Evolutionary conservation across 2,329 filamentous ascomycete species (phyloP).

Genomic region (Colletotrichum tropicale): DNA sequence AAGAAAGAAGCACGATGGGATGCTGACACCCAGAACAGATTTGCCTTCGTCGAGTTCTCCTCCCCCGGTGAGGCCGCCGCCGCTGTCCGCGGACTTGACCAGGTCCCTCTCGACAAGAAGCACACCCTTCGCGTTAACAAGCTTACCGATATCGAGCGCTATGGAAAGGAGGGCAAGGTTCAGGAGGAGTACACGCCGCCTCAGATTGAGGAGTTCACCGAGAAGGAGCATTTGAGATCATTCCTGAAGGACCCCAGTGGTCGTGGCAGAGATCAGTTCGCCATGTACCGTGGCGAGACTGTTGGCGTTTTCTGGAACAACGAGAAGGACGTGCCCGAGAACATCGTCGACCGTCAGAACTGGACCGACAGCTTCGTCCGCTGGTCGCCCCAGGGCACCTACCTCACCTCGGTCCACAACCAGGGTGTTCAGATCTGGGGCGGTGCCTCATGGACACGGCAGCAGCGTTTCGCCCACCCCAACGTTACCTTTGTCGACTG

Average conservation of each 20-base stretch:
- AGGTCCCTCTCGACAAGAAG: conserved; percentile 91
- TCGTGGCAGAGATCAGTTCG: conserved; percentile 92
- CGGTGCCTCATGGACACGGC: conserved; percentile 84
- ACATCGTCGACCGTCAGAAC: conserved; percentile 87
- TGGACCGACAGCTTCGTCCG: conserved; percentile 99
- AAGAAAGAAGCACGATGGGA: neutral
- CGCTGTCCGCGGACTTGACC: conserved; percentile 87
- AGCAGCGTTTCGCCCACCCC: conserved; percentile 93
- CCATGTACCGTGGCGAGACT: conserved; percentile 89
- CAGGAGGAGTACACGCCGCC: conserved; percentile 90
- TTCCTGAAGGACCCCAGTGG: conserved; percentile 83
- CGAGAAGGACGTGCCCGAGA: conserved; percentile 88
- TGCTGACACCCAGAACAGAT: conserved; percentile 56
- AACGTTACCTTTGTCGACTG: conserved; percentile 96
- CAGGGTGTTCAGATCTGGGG: conserved; percentile 99
- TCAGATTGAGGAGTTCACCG: conserved; percentile 80
- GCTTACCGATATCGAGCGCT: conserved; percentile 96
- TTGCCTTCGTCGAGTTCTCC: conserved; percentile 96
- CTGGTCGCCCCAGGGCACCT: conserved; percentile 96
- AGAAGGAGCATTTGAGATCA: conserved; percentile 93
- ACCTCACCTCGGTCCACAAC: conserved; percentile 90
- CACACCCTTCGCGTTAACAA: conserved; percentile 97
- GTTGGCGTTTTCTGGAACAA: conserved; percentile 99
- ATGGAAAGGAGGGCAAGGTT: conserved; percentile 89
- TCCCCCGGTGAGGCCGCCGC: conserved; percentile 87